Evolutionary conservation across 495 filamentous ascomycete species (phyloP).

Genomic region (Filosporella fistucella): DNA sequence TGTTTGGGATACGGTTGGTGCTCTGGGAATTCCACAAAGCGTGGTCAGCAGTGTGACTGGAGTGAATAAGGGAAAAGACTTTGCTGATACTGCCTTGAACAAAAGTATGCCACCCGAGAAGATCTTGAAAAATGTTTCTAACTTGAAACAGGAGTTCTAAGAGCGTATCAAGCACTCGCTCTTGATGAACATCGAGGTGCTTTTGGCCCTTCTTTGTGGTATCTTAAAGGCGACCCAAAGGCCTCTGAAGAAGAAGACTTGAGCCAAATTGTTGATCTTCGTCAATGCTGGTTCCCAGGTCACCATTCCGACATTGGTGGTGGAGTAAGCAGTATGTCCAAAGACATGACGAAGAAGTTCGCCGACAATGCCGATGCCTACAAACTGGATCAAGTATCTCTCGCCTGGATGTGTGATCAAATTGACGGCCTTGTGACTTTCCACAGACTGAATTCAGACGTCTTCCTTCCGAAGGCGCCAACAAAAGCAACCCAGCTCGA

Average conservation of each 20-base stretch:
- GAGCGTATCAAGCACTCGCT: constrained; percentile 69
- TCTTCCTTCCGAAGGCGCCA: too few relatives aligned
- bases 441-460: too few relatives aligned
- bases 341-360: constrained; percentile 55
- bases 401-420: constrained; percentile 45
- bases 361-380: too few relatives aligned
- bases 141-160: constrained; percentile 36
- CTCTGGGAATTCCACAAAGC: constrained; percentile 4
- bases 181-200: constrained; percentile 60
- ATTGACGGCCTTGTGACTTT: constrained; percentile 3
- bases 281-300: constrained; percentile 71
- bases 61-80: too few relatives aligned
- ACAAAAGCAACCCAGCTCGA: background rate
- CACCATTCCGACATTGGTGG: constrained; percentile 61
- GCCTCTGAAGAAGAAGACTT: background rate
- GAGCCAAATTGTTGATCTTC: constrained; percentile 29
- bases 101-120: background rate
- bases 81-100: too few relatives aligned
- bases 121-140: background rate
- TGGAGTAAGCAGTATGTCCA: constrained; percentile 24
- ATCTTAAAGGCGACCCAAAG: constrained; percentile 23
- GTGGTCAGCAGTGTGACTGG: too few relatives aligned
- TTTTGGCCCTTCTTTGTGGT: constrained; percentile 61
- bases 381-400: too few relatives aligned
- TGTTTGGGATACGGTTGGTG: constrained; percentile 56